Conservation (phyloP, 441 rosid genomes). For the Eutrema salsugineum region DNA sequence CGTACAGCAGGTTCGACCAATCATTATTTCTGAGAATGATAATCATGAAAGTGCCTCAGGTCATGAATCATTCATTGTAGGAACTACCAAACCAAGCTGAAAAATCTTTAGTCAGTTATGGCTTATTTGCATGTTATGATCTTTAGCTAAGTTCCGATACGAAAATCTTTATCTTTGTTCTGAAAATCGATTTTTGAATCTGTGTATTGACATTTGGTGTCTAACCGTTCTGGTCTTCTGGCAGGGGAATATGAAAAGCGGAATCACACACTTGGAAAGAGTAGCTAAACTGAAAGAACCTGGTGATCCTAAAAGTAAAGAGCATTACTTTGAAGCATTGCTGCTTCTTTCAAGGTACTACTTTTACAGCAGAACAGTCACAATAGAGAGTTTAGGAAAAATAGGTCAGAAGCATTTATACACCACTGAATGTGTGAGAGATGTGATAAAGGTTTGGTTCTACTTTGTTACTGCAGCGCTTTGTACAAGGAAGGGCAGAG, state of each 20-base stretch:
- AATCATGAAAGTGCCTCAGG: background rate
- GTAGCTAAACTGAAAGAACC: conserved; percentile 67
- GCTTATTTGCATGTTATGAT: background rate
- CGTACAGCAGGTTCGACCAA: conserved; percentile 52
- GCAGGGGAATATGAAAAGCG: conserved; percentile 68
- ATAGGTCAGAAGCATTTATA: background rate
- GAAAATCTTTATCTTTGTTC: background rate
- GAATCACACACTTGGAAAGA: conserved; percentile 71
- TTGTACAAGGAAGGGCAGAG: conserved; percentile 53
- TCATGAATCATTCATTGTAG: no score
- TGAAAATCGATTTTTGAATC: background rate
- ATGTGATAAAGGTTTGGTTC: background rate
- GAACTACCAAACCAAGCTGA: no score
- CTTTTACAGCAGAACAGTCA: background rate
- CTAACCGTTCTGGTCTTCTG: background rate
- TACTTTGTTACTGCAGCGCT: conserved; percentile 41
- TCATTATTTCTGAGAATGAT: background rate
- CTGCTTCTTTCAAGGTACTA: conserved; percentile 69
- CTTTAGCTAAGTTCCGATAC: background rate
- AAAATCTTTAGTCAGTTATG: background rate
- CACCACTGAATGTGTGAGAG: background rate
- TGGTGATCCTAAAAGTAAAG: conserved; percentile 61
- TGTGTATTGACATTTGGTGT: background rate
- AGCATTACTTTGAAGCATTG: conserved; percentile 62
- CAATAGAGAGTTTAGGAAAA: background rate